These are phyloP conservation scores for Nemophila menziesii DNA, from an alignment of 257 asterid species.

Conservation along the genomic window DNA sequence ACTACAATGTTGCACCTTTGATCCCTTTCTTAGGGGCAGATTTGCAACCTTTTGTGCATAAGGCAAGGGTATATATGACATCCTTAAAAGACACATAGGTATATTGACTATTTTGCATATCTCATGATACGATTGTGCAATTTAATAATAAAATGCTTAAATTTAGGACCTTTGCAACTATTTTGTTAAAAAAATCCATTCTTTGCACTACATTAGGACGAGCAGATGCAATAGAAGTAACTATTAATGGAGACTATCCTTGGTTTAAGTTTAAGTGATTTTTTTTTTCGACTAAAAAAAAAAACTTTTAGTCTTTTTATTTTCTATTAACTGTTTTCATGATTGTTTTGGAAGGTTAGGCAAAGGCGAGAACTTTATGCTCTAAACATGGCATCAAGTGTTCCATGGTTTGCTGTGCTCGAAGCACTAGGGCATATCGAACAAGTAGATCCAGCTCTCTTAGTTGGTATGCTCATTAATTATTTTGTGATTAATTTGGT, in stretches of 20 bases:
- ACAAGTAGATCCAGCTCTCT: conserved; percentile 28
- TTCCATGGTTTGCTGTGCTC: conserved; percentile 50
- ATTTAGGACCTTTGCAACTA: too few species aligned
- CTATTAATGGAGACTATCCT: too few species aligned
- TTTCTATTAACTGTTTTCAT: not conserved
- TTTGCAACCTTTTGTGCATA: too few species aligned
- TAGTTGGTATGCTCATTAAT: conserved; percentile 31
- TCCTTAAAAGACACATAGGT: too few species aligned
- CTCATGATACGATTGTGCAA: too few species aligned
- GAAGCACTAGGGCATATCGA: conserved; percentile 39
- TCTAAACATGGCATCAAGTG: conserved; percentile 31
- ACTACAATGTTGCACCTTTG: too few species aligned
- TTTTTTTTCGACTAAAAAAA: too few species aligned
- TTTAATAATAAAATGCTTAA: too few species aligned
- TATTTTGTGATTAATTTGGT: conserved; percentile 1
- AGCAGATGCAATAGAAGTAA: not conserved
- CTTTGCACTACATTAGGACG: not conserved
- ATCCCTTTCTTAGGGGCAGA: too few species aligned
- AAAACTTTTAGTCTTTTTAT: too few species aligned
- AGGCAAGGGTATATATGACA: too few species aligned
- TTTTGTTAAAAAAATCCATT: not conserved
- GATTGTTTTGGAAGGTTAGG: not conserved
- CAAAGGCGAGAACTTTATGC: conserved; percentile 5
- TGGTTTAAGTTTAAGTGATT: not conserved
- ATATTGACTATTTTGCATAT: too few species aligned